Evolutionary conservation across 75 land plant genomes (phyloP).

Genomic region (Pinus tabuliformis): DNA sequence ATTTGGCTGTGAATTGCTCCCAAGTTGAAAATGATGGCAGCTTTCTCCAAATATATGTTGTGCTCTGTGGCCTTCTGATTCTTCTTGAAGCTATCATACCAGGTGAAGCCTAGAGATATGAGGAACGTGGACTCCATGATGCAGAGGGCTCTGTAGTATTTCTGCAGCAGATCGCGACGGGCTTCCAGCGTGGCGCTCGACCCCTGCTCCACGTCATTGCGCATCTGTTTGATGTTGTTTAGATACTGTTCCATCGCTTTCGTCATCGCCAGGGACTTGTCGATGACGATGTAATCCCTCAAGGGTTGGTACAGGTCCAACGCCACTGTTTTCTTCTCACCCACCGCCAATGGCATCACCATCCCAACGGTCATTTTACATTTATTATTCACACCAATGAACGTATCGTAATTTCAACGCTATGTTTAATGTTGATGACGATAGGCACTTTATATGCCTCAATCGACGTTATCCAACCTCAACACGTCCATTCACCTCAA

Average conservation of each 20-base stretch:
- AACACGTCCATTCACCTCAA: no score
- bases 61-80: conserved; percentile 69
- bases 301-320: no score
- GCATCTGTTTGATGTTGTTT: conserved; percentile 47
- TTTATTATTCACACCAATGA: no score
- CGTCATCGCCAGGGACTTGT: conserved; percentile 75
- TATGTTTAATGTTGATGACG: no score
- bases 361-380: conserved; percentile 28
- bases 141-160: conserved; percentile 74
- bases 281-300: no score
- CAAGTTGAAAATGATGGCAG: conserved; percentile 86
- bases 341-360: conserved; percentile 53
- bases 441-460: no score
- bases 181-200: conserved; percentile 44
- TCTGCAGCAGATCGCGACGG: conserved; percentile 74
- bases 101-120: conserved; percentile 75
- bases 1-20: conserved; percentile 90
- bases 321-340: conserved; percentile 24
- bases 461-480: no score
- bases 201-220: conserved; percentile 51
- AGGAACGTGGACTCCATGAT: conserved; percentile 89
- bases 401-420: no score
- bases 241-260: conserved; percentile 73
- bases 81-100: conserved; percentile 91
- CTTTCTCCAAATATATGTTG: conserved; percentile 90